These are phyloP conservation scores for Echinosophora koreensis DNA, from an alignment of 306 rosid genomes.

Conservation along the genomic window DNA sequence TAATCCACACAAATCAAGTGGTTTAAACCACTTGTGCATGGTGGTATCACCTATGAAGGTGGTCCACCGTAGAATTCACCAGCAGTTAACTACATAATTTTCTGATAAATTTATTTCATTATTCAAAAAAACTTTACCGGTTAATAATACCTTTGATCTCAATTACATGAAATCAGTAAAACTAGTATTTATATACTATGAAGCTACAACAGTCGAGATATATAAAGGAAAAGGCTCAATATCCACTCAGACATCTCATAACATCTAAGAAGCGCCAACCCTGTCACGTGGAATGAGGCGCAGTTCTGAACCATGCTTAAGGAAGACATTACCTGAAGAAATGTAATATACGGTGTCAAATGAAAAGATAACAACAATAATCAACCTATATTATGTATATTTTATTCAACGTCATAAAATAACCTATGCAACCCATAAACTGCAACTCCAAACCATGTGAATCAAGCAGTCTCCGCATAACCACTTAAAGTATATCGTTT, in stretches of 20 bases:
- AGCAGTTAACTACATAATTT: neutral
- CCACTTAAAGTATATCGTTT: slow-evolving; percentile 29
- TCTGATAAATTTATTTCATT: neutral
- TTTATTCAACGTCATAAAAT: slow-evolving; percentile 13
- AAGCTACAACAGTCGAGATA: slow-evolving; percentile 39
- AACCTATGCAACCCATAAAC: neutral
- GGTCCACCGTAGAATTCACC: too few relatives aligned
- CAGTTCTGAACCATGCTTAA: slow-evolving; percentile 56
- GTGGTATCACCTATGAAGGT: too few relatives aligned
- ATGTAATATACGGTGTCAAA: slow-evolving; percentile 37
- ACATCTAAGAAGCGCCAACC: slow-evolving; percentile 45
- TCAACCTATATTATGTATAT: slow-evolving; percentile 2
- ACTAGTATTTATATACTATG: neutral
- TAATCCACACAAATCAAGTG: too few relatives aligned
- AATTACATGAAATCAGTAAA: slow-evolving; percentile 7
- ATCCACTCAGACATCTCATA: slow-evolving; percentile 28
- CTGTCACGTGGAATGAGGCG: slow-evolving; percentile 57
- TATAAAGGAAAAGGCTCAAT: neutral
- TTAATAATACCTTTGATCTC: neutral
- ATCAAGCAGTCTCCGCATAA: slow-evolving; percentile 3
- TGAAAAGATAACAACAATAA: slow-evolving; percentile 23
- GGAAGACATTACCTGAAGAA: slow-evolving; percentile 54
- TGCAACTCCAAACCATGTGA: neutral
- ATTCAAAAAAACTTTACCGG: neutral
- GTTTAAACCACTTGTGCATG: too few relatives aligned